Evolutionary conservation across 2,329 filamentous ascomycete species (phyloP).

Genomic region (Colletotrichum noveboracense): DNA sequence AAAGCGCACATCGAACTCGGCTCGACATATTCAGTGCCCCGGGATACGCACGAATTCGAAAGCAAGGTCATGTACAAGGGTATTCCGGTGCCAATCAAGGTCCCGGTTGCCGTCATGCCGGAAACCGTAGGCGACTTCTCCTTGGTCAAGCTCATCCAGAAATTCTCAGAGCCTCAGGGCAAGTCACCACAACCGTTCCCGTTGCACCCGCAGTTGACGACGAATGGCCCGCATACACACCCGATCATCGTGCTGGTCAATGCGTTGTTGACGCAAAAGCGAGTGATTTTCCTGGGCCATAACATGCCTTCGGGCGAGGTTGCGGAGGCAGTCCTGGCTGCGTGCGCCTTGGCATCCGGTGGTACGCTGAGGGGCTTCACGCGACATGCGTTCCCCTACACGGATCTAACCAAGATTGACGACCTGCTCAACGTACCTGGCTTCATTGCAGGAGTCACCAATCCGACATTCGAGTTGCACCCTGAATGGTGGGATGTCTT

Average conservation of each 20-base stretch:
- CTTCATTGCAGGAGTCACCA: slow-evolving; percentile 97
- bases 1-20: slow-evolving; percentile 64
- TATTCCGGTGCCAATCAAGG: slow-evolving; percentile 95
- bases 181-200: slow-evolving; percentile 84
- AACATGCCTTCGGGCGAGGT: slow-evolving; percentile 95
- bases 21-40: slow-evolving; percentile 76
- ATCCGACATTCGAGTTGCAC: slow-evolving; percentile 93
- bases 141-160: slow-evolving; percentile 95
- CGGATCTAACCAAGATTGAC: slow-evolving; percentile 96
- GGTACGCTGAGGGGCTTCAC: slow-evolving; percentile 94
- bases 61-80: slow-evolving; percentile 95
- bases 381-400: slow-evolving; percentile 95
- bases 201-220: slow-evolving; percentile 90
- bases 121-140: slow-evolving; percentile 99
- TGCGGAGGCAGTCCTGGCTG: slow-evolving; percentile 96
- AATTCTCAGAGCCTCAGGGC: slow-evolving; percentile 84
- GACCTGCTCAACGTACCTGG: slow-evolving; percentile 94
- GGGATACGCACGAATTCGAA: slow-evolving; percentile 98
- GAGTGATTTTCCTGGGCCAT: slow-evolving; percentile 94
- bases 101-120: slow-evolving; percentile 90
- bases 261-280: slow-evolving; percentile 93
- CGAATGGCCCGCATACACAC: slow-evolving; percentile 86
- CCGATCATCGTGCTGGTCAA: slow-evolving; percentile 95
- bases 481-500: slow-evolving; percentile 98
- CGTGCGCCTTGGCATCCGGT: slow-evolving; percentile 90